phyloP scores from a whole-genome alignment of 306 rosid genomes.

The Myrica gale region DNA sequence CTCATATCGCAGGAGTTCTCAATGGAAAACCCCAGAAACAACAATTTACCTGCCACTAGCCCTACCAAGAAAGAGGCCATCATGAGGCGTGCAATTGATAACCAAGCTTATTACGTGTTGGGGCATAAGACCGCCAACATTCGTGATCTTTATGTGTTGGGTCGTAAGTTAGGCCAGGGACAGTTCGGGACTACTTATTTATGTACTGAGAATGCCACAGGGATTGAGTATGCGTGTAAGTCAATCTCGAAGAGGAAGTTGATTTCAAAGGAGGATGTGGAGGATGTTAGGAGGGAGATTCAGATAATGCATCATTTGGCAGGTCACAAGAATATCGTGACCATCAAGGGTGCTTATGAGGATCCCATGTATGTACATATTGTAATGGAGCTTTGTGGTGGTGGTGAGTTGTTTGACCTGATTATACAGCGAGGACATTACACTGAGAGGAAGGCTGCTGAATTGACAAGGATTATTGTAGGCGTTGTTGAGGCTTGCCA shows the following conservation, averaged over 20 bases:
- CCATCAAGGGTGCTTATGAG: conserved; percentile 93
- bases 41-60: conserved; percentile 23
- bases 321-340: conserved; percentile 87
- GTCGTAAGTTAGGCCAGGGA: conserved; percentile 86
- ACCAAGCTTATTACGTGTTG: conserved; percentile 75
- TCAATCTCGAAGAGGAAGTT: conserved; percentile 90
- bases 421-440: conserved; percentile 94
- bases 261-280: conserved; percentile 85
- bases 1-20: conserved; percentile 39
- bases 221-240: conserved; percentile 75
- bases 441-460: conserved; percentile 88
- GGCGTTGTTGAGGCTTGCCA: conserved; percentile 96
- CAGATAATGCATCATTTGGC: conserved; percentile 98
- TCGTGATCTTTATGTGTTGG: conserved; percentile 79
- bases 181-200: conserved; percentile 87
- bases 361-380: conserved; percentile 85
- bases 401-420: conserved; percentile 89
- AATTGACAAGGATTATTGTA: conserved; percentile 78
- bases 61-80: conserved; percentile 41
- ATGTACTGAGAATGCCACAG: conserved; percentile 61
- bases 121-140: conserved; percentile 85
- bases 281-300: conserved; percentile 89
- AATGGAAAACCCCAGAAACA: conserved; percentile 29
- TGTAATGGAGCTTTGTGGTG: conserved; percentile 93
- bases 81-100: conserved; percentile 70